Conservation (phyloP, 768 basidiomycete genomes). For the Lentinula guzmanii region DNA sequence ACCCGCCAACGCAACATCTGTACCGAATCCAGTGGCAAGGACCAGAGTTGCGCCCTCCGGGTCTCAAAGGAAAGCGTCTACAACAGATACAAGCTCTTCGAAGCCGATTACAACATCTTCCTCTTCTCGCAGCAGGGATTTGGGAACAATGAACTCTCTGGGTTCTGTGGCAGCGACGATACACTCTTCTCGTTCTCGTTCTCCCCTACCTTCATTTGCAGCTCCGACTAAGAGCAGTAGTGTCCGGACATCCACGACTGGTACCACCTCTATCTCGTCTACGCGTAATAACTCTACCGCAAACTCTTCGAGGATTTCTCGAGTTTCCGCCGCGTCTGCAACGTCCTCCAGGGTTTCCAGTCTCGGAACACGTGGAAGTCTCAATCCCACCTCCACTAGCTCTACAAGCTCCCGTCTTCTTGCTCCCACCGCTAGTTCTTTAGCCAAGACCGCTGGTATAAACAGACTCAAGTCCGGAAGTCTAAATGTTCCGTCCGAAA, state of each 20-base stretch:
- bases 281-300: not conserved
- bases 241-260: conserved; percentile 7
- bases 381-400: conserved; percentile 15
- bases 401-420: conserved; percentile 49
- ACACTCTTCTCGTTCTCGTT: conserved; percentile 15
- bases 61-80: not conserved
- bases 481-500: not conserved
- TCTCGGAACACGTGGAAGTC: conserved; percentile 17
- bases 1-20: conserved; percentile 8
- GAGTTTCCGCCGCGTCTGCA: not conserved
- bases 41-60: not conserved
- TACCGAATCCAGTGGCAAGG: not conserved
- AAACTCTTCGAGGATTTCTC: not conserved
- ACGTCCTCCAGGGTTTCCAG: conserved; percentile 32
- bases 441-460: conserved; percentile 45
- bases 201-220: conserved; percentile 15
- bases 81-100: not conserved
- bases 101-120: not conserved
- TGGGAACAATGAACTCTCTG: conserved; percentile 4
- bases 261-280: not conserved
- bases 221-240: conserved; percentile 5
- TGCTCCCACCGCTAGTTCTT: conserved; percentile 73
- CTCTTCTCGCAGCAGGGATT: not conserved
- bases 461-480: not conserved
- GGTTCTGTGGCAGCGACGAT: conserved; percentile 5